Evolutionary conservation across 768 basidiomycete species (phyloP).

Genomic region (Plicaturopsis crispa): DNA sequence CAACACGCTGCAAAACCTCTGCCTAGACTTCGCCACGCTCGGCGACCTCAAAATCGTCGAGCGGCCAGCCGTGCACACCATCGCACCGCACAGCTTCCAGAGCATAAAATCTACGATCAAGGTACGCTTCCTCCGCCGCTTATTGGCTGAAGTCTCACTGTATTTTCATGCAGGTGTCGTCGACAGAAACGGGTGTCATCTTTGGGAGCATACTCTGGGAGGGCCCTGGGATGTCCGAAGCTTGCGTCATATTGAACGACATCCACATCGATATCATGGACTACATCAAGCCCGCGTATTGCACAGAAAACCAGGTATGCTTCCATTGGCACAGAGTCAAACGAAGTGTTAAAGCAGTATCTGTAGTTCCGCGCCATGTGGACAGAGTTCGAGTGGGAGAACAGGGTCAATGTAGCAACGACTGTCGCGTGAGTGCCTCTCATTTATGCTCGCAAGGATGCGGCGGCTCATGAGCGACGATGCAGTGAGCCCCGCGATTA

Average conservation of each 20-base stretch:
- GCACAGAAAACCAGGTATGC: constrained; percentile 85
- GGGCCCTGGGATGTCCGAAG: constrained; percentile 78
- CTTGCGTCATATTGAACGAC: constrained; percentile 91
- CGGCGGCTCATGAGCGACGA: background rate
- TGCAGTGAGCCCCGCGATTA: constrained; percentile 79
- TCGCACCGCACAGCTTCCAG: constrained; percentile 96
- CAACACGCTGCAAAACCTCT: constrained; percentile 93
- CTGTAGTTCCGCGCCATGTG: constrained; percentile 92
- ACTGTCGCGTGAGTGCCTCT: constrained; percentile 59
- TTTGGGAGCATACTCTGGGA: constrained; percentile 98
- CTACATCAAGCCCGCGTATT: constrained; percentile 94
- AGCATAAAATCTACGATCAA: constrained; percentile 99
- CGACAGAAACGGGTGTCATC: constrained; percentile 97
- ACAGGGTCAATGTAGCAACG: constrained; percentile 90
- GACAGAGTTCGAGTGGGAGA: constrained; percentile 99
- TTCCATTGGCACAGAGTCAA: constrained; percentile 1
- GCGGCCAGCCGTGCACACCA: constrained; percentile 86
- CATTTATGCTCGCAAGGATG: background rate
- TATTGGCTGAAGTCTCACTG: background rate
- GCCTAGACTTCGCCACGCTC: constrained; percentile 94
- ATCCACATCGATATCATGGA: constrained; percentile 99
- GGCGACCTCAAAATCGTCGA: constrained; percentile 97
- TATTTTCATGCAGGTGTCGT: constrained; percentile 54
- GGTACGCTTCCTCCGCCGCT: constrained; percentile 22
- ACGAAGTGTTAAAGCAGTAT: background rate